Conservation (phyloP, 108 stramenopile species). For the Chaetoceros tenuissimus region DNA sequence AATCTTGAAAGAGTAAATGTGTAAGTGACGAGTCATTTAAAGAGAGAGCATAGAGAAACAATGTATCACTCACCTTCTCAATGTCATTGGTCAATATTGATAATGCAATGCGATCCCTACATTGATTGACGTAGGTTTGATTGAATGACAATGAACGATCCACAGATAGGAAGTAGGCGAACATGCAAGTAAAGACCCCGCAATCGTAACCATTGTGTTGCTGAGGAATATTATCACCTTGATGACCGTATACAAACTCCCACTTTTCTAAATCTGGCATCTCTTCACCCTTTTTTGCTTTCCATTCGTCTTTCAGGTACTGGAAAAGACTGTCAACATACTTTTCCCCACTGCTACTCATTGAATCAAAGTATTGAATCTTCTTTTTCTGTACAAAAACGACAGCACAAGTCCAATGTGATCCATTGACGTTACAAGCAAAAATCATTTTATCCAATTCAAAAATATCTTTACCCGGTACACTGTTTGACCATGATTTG, state of each 20-base stretch:
- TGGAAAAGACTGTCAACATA: constrained; percentile 60
- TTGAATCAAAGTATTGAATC: constrained; percentile 75
- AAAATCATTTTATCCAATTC: constrained; percentile 87
- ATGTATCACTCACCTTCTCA: too few relatives aligned
- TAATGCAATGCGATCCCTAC: constrained; percentile 75
- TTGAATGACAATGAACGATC: constrained; percentile 62
- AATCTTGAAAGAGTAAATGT: too few relatives aligned
- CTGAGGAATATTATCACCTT: constrained; percentile 44
- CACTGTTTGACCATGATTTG: constrained; percentile 86
- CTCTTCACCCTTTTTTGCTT: constrained; percentile 55
- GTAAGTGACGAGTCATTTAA: too few relatives aligned
- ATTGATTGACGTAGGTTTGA: constrained; percentile 71
- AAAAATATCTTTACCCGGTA: constrained; percentile 87
- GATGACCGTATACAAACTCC: constrained; percentile 44
- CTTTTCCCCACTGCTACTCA: constrained; percentile 38
- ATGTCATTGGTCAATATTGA: too few relatives aligned
- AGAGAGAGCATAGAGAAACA: too few relatives aligned
- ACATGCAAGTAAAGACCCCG: constrained; percentile 91
- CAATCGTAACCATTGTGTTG: constrained; percentile 87
- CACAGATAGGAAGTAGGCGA: constrained; percentile 69
- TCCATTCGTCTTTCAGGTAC: constrained; percentile 78
- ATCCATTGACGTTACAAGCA: constrained; percentile 79
- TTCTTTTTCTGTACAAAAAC: constrained; percentile 82
- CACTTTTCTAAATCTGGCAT: constrained; percentile 66
- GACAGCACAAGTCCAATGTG: constrained; percentile 92